A percentile compares a stretch with the other conserved stretches of the same genome.
Conservation (phyloP, 2,329 filamentous ascomycete genomes). For the Claviceps sp. region DNA sequence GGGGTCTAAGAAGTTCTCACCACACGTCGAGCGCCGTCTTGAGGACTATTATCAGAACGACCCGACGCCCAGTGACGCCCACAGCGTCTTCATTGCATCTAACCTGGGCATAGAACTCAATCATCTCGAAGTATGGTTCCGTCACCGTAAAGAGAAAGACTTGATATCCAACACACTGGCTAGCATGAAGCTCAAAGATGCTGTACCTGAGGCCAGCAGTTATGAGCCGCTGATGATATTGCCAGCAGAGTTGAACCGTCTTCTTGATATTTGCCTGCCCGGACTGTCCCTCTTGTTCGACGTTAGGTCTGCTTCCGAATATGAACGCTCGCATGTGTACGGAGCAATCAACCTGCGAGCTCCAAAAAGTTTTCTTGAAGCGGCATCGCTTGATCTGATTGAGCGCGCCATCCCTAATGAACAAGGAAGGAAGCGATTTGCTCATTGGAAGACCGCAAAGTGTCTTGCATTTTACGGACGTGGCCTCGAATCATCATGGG, state of each 20-base stretch:
- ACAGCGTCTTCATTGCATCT: constrained; percentile 40
- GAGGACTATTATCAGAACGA: constrained; percentile 39
- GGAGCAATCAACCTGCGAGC: constrained; percentile 38
- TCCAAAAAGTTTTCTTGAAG: constrained; percentile 33
- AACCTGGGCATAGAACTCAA: constrained; percentile 37
- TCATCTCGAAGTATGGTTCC: constrained; percentile 43
- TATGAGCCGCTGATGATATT: constrained; percentile 32
- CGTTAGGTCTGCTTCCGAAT: constrained; percentile 32
- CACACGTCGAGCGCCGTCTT: constrained; percentile 35
- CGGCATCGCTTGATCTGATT: constrained; percentile 36
- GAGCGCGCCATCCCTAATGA: constrained; percentile 36
- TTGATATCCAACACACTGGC: constrained; percentile 31
- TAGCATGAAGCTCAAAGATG: constrained; percentile 27
- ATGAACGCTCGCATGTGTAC: constrained; percentile 37
- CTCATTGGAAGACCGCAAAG: constrained; percentile 30
- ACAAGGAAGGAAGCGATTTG: constrained; percentile 31
- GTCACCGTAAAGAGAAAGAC: constrained; percentile 37
- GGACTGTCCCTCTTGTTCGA: constrained; percentile 36
- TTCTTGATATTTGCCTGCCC: constrained; percentile 36
- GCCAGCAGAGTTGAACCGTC: constrained; percentile 34
- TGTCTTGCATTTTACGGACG: constrained; percentile 42
- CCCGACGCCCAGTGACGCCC: constrained; percentile 33
- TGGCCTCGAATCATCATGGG: constrained; percentile 34
- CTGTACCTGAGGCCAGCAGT: constrained; percentile 15
- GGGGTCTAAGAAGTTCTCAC: constrained; percentile 31